A percentile compares a stretch with the other conserved stretches of the same genome.
Evolutionary conservation across 2,329 filamentous ascomycete genomes (phyloP).

Genomic region (Trichoderma sp.): DNA sequence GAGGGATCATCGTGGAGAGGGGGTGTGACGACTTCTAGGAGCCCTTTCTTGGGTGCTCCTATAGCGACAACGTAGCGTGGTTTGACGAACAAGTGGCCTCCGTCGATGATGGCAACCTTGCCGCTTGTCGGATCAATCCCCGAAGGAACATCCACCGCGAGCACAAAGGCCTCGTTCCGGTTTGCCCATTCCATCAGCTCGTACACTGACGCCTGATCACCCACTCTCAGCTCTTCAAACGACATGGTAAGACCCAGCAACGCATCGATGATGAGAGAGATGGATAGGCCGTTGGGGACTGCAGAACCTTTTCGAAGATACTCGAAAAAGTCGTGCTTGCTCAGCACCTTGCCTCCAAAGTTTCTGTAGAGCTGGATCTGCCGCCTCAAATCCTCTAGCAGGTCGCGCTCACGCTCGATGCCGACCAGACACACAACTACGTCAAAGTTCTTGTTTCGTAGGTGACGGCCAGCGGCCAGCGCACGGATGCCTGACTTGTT

Average conservation of each 20-base stretch:
- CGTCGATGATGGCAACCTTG: slow-evolving; percentile 64
- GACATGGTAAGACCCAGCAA: slow-evolving; percentile 81
- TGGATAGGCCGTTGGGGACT: slow-evolving; percentile 47
- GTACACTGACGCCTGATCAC: slow-evolving; percentile 79
- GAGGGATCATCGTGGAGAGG: slow-evolving; percentile 37
- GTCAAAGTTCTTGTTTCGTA: slow-evolving; percentile 77
- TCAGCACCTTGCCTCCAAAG: slow-evolving; percentile 71
- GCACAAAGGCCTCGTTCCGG: slow-evolving; percentile 73
- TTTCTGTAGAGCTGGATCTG: slow-evolving; percentile 83
- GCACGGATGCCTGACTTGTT: slow-evolving; percentile 84
- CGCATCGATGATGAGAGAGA: slow-evolving; percentile 84
- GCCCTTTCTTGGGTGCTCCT: slow-evolving; percentile 80
- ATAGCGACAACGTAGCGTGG: slow-evolving; percentile 81
- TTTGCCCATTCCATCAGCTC: slow-evolving; percentile 94
- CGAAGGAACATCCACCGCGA: slow-evolving; percentile 88
- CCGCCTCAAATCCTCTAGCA: slow-evolving; percentile 74
- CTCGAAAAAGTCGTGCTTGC: slow-evolving; percentile 60
- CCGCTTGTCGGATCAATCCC: slow-evolving; percentile 80
- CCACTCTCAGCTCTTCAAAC: slow-evolving; percentile 82
- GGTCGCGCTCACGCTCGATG: slow-evolving; percentile 75
- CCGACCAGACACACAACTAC: slow-evolving; percentile 82
- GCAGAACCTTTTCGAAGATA: slow-evolving; percentile 49
- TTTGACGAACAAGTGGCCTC: slow-evolving; percentile 73
- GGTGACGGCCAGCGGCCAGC: slow-evolving; percentile 79
- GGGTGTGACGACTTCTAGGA: slow-evolving; percentile 71